These are phyloP conservation scores for Quercus engelmannii DNA, from an alignment of 306 rosid species.

Conservation along the genomic window DNA sequence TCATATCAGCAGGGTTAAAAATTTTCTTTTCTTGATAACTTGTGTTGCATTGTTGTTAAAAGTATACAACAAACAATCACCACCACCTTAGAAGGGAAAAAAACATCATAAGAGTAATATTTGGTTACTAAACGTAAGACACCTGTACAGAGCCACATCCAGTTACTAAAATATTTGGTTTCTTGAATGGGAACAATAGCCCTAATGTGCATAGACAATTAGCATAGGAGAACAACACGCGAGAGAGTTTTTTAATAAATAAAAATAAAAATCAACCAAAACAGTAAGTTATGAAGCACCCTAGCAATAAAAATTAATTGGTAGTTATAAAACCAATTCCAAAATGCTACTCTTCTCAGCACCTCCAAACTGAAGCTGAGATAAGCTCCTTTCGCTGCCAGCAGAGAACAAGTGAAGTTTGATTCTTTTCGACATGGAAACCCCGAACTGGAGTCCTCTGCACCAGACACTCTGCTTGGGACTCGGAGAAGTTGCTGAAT, in stretches of 20 bases:
- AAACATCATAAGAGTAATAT: slow-evolving; percentile 19
- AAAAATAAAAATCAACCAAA: slow-evolving; percentile 32
- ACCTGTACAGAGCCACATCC: slow-evolving; percentile 57
- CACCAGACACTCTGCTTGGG: slow-evolving; percentile 87
- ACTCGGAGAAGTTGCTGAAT: slow-evolving; percentile 80
- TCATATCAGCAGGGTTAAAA: background rate
- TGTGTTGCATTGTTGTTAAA: slow-evolving; percentile 21
- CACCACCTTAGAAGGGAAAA: background rate
- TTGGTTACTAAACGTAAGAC: slow-evolving; percentile 26
- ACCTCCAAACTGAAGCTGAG: slow-evolving; percentile 79
- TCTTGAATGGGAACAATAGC: slow-evolving; percentile 48
- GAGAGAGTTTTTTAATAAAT: background rate
- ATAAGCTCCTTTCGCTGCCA: slow-evolving; percentile 84
- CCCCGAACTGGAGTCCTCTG: slow-evolving; percentile 74
- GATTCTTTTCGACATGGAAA: slow-evolving; percentile 71
- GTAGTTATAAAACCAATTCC: slow-evolving; percentile 36
- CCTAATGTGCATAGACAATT: slow-evolving; percentile 68
- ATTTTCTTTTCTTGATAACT: background rate
- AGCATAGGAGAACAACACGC: slow-evolving; percentile 38
- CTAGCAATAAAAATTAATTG: slow-evolving; percentile 35
- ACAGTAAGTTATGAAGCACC: slow-evolving; percentile 59
- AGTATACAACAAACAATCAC: slow-evolving; percentile 31
- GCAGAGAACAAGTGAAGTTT: slow-evolving; percentile 68
- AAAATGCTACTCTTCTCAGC: slow-evolving; percentile 43
- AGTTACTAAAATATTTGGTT: slow-evolving; percentile 48